Conservation (phyloP, 1,139 yeast genomes). For the Suhomyces guaymorum region DNA sequence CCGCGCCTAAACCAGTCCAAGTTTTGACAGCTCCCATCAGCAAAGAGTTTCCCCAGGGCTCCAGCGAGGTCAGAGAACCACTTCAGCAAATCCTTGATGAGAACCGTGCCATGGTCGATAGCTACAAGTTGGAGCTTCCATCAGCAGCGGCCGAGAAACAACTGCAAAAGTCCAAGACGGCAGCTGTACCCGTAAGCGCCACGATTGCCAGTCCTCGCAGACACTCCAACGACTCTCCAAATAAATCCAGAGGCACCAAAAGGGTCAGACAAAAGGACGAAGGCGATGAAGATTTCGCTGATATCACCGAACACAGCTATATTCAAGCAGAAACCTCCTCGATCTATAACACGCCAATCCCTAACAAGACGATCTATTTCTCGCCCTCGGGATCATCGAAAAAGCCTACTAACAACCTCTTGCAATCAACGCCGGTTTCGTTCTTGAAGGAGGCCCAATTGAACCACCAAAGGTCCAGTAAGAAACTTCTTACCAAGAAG, state of each 20-base stretch:
- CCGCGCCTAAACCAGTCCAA: constrained; percentile 16
- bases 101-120: constrained; percentile 21
- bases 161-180: not conserved
- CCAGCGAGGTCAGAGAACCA: constrained; percentile 26
- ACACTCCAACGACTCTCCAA: not conserved
- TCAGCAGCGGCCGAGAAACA: constrained; percentile 6
- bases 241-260: constrained; percentile 7
- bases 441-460: constrained; percentile 18
- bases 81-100: constrained; percentile 29
- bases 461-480: constrained; percentile 15
- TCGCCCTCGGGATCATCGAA: constrained; percentile 32
- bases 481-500: constrained; percentile 23
- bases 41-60: constrained; percentile 12
- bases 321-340: constrained; percentile 19
- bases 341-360: constrained; percentile 30
- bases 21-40: constrained; percentile 16
- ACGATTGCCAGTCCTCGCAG: not conserved
- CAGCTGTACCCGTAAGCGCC: not conserved
- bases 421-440: constrained; percentile 30
- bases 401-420: constrained; percentile 17
- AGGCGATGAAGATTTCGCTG: constrained; percentile 9
- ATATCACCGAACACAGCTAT: constrained; percentile 12
- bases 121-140: constrained; percentile 24
- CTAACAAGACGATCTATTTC: constrained; percentile 33
- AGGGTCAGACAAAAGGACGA: constrained; percentile 12